phyloP scores from a whole-genome alignment of 768 basidiomycete genomes.

The Filobasidium floriforme region DNA sequence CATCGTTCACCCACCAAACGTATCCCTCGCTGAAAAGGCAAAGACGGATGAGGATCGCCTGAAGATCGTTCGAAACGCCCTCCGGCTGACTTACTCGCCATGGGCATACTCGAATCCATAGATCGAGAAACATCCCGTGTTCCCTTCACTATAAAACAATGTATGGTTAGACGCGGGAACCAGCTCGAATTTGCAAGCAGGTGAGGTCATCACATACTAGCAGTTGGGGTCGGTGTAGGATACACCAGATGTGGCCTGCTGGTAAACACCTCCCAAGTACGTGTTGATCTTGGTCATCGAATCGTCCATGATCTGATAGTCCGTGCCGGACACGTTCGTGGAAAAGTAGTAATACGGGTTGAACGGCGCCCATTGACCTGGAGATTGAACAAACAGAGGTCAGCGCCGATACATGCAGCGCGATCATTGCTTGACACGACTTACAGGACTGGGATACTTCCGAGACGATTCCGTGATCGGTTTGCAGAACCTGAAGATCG shows the following conservation, averaged over 20 bases:
- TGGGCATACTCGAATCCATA: slow-evolving; percentile 80
- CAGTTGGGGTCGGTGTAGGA: slow-evolving; percentile 64
- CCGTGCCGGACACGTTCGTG: slow-evolving; percentile 42
- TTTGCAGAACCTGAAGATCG: not conserved
- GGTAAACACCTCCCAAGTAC: slow-evolving; percentile 47
- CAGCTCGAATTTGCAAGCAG: not conserved
- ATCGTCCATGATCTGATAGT: slow-evolving; percentile 31
- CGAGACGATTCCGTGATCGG: slow-evolving; percentile 38
- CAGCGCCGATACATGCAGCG: not conserved
- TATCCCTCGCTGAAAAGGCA: slow-evolving; percentile 56
- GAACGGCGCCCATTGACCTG: slow-evolving; percentile 60
- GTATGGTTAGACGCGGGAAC: not conserved
- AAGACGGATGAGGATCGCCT: slow-evolving; percentile 50
- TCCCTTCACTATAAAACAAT: slow-evolving; percentile 37
- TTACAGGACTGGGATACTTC: slow-evolving; percentile 65
- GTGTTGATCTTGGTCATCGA: slow-evolving; percentile 44
- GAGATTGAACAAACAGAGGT: not conserved
- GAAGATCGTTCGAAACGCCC: slow-evolving; percentile 49
- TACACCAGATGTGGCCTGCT: slow-evolving; percentile 56
- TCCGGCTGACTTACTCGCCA: slow-evolving; percentile 49
- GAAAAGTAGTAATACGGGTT: slow-evolving; percentile 57
- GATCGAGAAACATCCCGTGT: slow-evolving; percentile 53
- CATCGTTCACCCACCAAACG: slow-evolving; percentile 73
- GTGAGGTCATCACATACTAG: slow-evolving; percentile 49
- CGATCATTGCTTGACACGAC: not conserved